Evolutionary conservation across 352 stramenopile genomes (phyloP).

Genomic region (Phytopythium boreale): DNA sequence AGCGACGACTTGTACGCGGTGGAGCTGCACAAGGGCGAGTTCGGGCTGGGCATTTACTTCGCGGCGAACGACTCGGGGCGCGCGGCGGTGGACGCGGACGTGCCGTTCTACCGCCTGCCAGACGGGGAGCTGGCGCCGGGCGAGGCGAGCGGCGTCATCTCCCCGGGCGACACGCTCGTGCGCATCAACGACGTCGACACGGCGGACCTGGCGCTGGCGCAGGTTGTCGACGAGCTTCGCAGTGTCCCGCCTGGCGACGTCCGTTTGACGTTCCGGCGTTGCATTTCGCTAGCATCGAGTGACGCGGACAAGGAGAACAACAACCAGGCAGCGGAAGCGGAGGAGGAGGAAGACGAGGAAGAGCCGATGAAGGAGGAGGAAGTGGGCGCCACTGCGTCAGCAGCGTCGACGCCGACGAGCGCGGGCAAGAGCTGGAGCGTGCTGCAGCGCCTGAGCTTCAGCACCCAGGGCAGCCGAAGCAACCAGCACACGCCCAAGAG

Average conservation of each 20-base stretch:
- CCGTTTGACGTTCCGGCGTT: slow-evolving; percentile 41
- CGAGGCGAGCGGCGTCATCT: slow-evolving; percentile 51
- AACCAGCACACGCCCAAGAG: slow-evolving; percentile 3
- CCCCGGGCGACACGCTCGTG: slow-evolving; percentile 43
- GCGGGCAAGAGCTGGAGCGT: slow-evolving; percentile 33
- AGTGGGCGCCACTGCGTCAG: slow-evolving; percentile 7
- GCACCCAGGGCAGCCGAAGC: not conserved
- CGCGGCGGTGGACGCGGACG: slow-evolving; percentile 50
- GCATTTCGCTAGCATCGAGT: not conserved
- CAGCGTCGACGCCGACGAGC: slow-evolving; percentile 3
- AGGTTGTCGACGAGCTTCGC: slow-evolving; percentile 64
- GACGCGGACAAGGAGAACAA: not conserved
- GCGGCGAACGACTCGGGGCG: slow-evolving; percentile 14
- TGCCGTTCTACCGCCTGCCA: slow-evolving; percentile 70
- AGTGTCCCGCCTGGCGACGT: slow-evolving; percentile 33
- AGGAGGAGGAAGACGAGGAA: slow-evolving; percentile 6
- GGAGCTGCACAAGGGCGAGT: slow-evolving; percentile 48
- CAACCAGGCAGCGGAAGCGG: slow-evolving; percentile 9
- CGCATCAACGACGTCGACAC: slow-evolving; percentile 42
- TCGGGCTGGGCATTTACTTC: slow-evolving; percentile 78
- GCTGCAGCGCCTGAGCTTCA: slow-evolving; percentile 30
- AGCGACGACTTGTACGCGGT: slow-evolving; percentile 33
- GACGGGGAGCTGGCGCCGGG: slow-evolving; percentile 44
- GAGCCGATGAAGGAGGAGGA: slow-evolving; percentile 9
- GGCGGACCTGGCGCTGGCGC: slow-evolving; percentile 27